phyloP scores from a whole-genome alignment of 352 stramenopile genomes.

The Peronospora destructor region DNA sequence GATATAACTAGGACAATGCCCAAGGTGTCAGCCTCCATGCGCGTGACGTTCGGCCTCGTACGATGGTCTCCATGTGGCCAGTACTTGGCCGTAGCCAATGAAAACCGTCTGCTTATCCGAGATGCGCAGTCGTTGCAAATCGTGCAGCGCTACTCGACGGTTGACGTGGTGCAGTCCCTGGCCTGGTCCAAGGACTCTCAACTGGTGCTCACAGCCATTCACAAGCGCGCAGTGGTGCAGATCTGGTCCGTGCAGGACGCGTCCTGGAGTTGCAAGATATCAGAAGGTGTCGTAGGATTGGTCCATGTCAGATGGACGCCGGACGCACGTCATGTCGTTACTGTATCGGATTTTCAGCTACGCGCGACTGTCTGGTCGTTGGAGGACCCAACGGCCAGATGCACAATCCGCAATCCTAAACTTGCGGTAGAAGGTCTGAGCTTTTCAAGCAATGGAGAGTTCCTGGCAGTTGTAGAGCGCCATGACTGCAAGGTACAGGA shows the following conservation, averaged over 20 bases:
- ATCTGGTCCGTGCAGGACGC: slow-evolving; percentile 61
- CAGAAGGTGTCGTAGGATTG: slow-evolving; percentile 60
- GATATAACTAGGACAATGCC: neutral
- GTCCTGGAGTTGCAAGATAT: slow-evolving; percentile 70
- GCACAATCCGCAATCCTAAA: slow-evolving; percentile 61
- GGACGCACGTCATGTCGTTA: slow-evolving; percentile 63
- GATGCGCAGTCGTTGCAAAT: slow-evolving; percentile 48
- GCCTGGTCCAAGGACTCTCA: slow-evolving; percentile 62
- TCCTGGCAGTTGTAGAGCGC: slow-evolving; percentile 62
- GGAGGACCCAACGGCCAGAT: slow-evolving; percentile 44
- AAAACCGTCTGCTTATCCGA: slow-evolving; percentile 52
- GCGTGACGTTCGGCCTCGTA: slow-evolving; percentile 44
- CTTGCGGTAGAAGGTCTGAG: slow-evolving; percentile 54
- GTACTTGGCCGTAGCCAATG: slow-evolving; percentile 44
- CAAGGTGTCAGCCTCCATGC: slow-evolving; percentile 50
- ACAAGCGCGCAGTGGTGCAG: slow-evolving; percentile 66
- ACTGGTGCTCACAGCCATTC: slow-evolving; percentile 50
- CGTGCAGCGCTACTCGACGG: slow-evolving; percentile 51
- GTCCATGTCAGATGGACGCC: slow-evolving; percentile 47
- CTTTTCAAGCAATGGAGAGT: slow-evolving; percentile 50
- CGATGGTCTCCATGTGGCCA: slow-evolving; percentile 62
- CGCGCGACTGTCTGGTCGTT: slow-evolving; percentile 80
- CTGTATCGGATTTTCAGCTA: slow-evolving; percentile 79
- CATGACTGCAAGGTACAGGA: slow-evolving; percentile 63
- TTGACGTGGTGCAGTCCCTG: slow-evolving; percentile 50